Base-by-base conservation (phyloP, 2,329 filamentous ascomycete genomes). In the Myriosclerotinia duriaeana region DNA sequence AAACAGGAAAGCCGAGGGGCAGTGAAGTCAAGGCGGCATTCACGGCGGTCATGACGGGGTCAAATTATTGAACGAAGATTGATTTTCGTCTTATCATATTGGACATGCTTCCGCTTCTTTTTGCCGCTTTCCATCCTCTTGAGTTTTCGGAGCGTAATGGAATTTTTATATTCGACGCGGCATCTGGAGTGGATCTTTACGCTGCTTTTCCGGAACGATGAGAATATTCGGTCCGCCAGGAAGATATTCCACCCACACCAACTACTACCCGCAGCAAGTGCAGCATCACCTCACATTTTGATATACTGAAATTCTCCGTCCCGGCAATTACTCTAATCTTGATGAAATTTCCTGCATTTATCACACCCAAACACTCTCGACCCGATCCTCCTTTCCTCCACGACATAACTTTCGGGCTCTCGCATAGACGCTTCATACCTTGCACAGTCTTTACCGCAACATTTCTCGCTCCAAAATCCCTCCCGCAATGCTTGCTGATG, bases 11-110 rank as follows among this genome's bases (percentile, higher is more conserved):
- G 5, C 30, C 44, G 44, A 26, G 8, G n/a, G n/a, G 44, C 38
- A 67, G 69, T 53, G 55, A 59, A 14, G 38, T 67, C n/a, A 62
- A 68, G 26, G 66, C 59, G 17, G 64, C 46, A 8, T 70, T 70
- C 44, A 66, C 66, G 5, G 62, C 69, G 15, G 64, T 60, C 12
- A 59, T 66, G 30, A 70, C 68, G 15, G 60, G 66, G 44, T 40
- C 58, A 0, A 26, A 40, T 38, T 61, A 50, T 61, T 61, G 46
- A 50, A 50, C 50, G 30, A 20, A 26, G 50, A 12, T 1, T 26
- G 2, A 12, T 38, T 50, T 38, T 5, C 30, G 30, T 50, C 2
- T 38, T 6, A 38, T 61, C 38, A 22, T 4, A 14, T 11, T 5
- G 20, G 20, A 22, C 2, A 60, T 36, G 5, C 5, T 36, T 26